phyloP scores from a whole-genome alignment of 2,329 filamentous ascomycete species.

The Pestalotiopsis sp. region DNA sequence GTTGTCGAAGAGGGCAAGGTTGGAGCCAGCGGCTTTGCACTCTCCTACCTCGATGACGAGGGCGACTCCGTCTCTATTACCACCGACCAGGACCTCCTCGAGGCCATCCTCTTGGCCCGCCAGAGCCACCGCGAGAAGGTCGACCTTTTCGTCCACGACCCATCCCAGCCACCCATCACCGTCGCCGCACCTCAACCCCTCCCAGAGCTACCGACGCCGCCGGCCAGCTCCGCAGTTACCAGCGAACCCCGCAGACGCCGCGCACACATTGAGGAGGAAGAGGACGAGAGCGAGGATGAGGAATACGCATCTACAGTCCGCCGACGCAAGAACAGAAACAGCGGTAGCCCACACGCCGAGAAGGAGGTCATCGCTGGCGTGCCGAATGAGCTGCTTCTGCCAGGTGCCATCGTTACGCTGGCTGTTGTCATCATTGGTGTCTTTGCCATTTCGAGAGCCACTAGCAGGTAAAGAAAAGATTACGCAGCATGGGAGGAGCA shows the following conservation, averaged over 20 bases:
- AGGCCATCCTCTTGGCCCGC: slow-evolving; percentile 84
- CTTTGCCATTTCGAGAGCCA: slow-evolving; percentile 79
- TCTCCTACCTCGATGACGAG: slow-evolving; percentile 96
- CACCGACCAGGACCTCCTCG: slow-evolving; percentile 87
- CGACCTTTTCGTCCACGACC: slow-evolving; percentile 94
- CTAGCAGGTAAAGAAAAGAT: slow-evolving; percentile 47
- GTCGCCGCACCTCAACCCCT: slow-evolving; percentile 54
- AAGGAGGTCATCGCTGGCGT: slow-evolving; percentile 88
- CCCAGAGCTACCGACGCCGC: slow-evolving; percentile 47
- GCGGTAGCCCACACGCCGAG: slow-evolving; percentile 43
- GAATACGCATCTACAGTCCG: slow-evolving; percentile 50
- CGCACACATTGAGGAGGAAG: slow-evolving; percentile 49
- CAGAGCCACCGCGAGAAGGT: slow-evolving; percentile 85
- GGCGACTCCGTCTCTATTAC: slow-evolving; percentile 97
- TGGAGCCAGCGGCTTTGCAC: slow-evolving; percentile 77
- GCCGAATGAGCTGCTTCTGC: slow-evolving; percentile 90
- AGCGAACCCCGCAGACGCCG: slow-evolving; percentile 54
- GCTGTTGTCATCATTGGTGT: slow-evolving; percentile 93
- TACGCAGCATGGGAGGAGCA: slow-evolving; percentile 11
- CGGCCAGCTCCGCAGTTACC: slow-evolving; percentile 43
- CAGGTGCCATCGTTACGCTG: slow-evolving; percentile 92
- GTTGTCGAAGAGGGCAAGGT: slow-evolving; percentile 79
- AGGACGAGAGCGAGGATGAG: slow-evolving; percentile 58
- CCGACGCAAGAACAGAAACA: slow-evolving; percentile 48
- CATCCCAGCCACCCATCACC: slow-evolving; percentile 81